A percentile compares a stretch with the other conserved stretches of the same genome.
phyloP scores from a whole-genome alignment of 31 red algal genomes.

The Asparagopsis taxiformis region DNA sequence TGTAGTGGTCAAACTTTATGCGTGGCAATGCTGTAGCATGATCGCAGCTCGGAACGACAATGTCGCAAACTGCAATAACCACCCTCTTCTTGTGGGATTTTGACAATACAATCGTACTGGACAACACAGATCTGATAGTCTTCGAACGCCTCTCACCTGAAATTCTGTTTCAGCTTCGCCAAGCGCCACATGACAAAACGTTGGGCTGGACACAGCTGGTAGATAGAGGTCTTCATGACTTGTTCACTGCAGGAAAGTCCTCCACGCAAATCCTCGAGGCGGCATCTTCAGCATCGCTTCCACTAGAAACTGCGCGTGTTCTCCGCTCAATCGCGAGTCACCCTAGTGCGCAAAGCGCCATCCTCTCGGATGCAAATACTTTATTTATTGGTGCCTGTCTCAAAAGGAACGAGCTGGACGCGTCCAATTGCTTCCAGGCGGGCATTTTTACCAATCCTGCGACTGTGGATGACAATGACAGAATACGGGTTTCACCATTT shows the following conservation, averaged over 20 bases:
- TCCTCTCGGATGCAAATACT: slow-evolving; percentile 7
- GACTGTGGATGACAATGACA: background rate
- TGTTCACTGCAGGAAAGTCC: background rate
- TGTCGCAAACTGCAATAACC: too few species aligned
- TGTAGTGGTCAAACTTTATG: too few species aligned
- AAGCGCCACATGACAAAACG: background rate
- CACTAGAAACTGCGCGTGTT: background rate
- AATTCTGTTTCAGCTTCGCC: background rate
- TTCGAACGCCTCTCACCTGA: slow-evolving; percentile 3
- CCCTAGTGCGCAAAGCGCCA: background rate
- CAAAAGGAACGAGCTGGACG: background rate
- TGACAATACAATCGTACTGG: slow-evolving; percentile 4
- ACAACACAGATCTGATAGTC: slow-evolving; percentile 8
- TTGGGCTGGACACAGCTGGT: slow-evolving; percentile 8
- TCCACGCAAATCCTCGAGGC: background rate
- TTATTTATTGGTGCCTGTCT: slow-evolving; percentile 5
- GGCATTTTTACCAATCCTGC: slow-evolving; percentile 10
- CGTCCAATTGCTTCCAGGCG: background rate
- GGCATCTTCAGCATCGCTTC: background rate
- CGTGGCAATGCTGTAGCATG: too few species aligned
- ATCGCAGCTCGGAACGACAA: too few species aligned
- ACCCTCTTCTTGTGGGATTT: slow-evolving; percentile 25
- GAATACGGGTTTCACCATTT: background rate
- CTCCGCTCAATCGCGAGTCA: background rate
- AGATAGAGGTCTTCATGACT: background rate